phyloP scores from a whole-genome alignment of 495 filamentous ascomycete genomes.

The Parachaetomium inaequale region DNA sequence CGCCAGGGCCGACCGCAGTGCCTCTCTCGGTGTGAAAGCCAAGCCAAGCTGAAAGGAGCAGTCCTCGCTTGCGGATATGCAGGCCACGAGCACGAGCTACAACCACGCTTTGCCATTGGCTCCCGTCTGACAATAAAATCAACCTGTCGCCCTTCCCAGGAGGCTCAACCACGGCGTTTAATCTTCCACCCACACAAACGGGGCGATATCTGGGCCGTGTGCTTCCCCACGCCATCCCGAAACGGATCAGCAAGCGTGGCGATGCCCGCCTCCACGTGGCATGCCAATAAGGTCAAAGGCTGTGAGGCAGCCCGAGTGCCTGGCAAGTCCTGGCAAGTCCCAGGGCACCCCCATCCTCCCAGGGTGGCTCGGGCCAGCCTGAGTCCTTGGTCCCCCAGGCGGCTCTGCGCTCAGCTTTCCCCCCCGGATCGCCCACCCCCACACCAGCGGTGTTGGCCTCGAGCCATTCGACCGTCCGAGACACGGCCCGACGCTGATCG shows the following conservation, averaged over 20 bases:
- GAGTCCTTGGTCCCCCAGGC: no score
- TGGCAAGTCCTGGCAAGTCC: background rate
- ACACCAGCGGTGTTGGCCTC: background rate
- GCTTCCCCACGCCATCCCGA: background rate
- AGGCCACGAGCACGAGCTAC: background rate
- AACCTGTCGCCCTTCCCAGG: background rate
- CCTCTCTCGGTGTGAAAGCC: background rate
- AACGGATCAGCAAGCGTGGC: background rate
- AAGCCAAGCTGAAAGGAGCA: background rate
- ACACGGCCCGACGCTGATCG: background rate
- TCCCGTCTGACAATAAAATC: no score
- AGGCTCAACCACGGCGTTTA: background rate
- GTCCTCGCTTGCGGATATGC: background rate
- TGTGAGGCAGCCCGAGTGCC: background rate
- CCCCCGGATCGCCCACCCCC: background rate
- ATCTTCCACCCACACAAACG: background rate
- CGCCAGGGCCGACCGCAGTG: background rate
- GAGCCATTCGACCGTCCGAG: background rate
- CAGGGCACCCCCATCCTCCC: background rate
- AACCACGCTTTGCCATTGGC: background rate
- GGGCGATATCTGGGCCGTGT: background rate
- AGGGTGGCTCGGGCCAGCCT: background rate
- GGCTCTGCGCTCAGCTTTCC: background rate
- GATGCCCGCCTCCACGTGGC: constrained; percentile 1
- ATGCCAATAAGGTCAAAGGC: background rate